A percentile compares a stretch with the other conserved stretches of the same genome.
Conservation (phyloP, 2,329 filamentous ascomycete genomes). For the Monosporascus sp. region DNA sequence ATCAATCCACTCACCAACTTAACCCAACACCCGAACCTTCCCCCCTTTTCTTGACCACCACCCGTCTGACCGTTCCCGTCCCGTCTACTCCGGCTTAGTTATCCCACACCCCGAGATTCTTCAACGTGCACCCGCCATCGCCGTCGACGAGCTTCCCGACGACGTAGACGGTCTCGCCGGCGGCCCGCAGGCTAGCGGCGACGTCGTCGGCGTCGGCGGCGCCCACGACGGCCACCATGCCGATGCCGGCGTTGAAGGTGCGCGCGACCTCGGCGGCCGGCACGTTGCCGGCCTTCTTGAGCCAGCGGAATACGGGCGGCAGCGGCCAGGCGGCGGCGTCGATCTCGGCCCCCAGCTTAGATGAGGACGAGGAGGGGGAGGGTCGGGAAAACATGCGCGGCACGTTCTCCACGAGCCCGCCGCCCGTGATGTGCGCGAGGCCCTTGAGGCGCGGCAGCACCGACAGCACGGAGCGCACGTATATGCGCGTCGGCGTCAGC, state of each 20-base stretch:
- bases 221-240: slow-evolving; percentile 85
- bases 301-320: slow-evolving; percentile 79
- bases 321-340: slow-evolving; percentile 72
- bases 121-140: slow-evolving; percentile 57
- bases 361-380: slow-evolving; percentile 23
- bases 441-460: slow-evolving; percentile 71
- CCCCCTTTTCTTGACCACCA: background rate
- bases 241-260: slow-evolving; percentile 91
- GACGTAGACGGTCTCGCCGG: slow-evolving; percentile 71
- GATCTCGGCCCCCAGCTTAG: slow-evolving; percentile 66
- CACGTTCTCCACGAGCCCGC: slow-evolving; percentile 88
- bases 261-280: slow-evolving; percentile 75
- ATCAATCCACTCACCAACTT: background rate
- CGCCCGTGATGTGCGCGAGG: slow-evolving; percentile 94
- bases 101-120: slow-evolving; percentile 46
- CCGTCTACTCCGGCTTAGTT: slow-evolving; percentile 22
- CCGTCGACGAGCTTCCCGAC: slow-evolving; percentile 65
- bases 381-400: slow-evolving; percentile 78
- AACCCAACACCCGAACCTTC: background rate
- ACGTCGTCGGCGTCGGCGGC: slow-evolving; percentile 58
- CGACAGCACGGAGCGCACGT: slow-evolving; percentile 75
- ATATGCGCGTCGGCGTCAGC: slow-evolving; percentile 87
- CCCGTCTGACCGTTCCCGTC: slow-evolving; percentile 7
- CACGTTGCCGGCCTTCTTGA: slow-evolving; percentile 69
- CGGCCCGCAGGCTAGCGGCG: slow-evolving; percentile 52